phyloP scores from a whole-genome alignment of 257 asterid species.

The Solanum gandarillasii region DNA sequence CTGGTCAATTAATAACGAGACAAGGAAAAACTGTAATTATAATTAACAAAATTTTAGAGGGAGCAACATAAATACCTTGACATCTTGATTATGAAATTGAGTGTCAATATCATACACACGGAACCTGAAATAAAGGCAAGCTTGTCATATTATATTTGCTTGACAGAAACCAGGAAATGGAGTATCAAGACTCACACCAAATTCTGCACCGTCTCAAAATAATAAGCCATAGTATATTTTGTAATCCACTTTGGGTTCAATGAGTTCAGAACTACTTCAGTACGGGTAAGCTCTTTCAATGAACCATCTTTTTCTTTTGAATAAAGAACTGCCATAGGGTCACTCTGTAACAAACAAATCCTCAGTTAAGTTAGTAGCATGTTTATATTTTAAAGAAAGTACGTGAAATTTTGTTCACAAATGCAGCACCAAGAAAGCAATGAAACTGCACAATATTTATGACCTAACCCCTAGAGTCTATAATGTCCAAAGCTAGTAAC shows the following conservation, averaged over 20 bases:
- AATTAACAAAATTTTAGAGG: neutral
- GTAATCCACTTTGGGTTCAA: slow-evolving; percentile 85
- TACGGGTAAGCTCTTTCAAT: slow-evolving; percentile 84
- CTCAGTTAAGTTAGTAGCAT: slow-evolving; percentile 10
- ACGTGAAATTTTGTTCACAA: neutral
- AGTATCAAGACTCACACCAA: slow-evolving; percentile 73
- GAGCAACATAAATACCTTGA: slow-evolving; percentile 43
- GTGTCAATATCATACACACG: slow-evolving; percentile 87
- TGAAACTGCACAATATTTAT: neutral
- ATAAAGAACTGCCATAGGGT: slow-evolving; percentile 85
- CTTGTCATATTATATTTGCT: neutral
- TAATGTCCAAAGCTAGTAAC: neutral
- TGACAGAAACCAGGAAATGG: slow-evolving; percentile 5
- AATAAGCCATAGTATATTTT: slow-evolving; percentile 62
- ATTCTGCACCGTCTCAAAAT: slow-evolving; percentile 85
- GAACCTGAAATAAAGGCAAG: slow-evolving; percentile 45
- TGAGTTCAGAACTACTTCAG: slow-evolving; percentile 90
- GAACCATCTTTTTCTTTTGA: slow-evolving; percentile 63
- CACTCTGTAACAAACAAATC: slow-evolving; percentile 58
- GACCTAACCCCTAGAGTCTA: neutral
- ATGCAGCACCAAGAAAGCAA: neutral
- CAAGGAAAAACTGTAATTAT: neutral
- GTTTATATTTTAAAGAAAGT: neutral
- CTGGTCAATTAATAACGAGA: neutral
- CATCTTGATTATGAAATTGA: slow-evolving; percentile 62